Conservation (phyloP, 805 yeast genomes). For the Candida dajiaensis region DNA sequence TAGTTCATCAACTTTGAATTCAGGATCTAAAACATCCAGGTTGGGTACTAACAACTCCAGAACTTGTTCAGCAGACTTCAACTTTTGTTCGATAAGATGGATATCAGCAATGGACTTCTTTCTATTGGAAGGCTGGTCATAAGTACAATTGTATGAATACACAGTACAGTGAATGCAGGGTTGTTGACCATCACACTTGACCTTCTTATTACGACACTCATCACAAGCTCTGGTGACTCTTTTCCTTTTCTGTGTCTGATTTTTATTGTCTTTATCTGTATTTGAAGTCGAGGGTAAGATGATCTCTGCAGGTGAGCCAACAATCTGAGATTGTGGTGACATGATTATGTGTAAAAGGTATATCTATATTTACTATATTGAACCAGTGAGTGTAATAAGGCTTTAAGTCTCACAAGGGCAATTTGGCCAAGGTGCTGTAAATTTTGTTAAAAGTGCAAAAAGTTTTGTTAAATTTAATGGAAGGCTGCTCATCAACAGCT, state of each 20-base stretch:
- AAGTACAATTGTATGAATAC: slow-evolving; percentile 75
- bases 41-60: slow-evolving; percentile 33
- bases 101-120: slow-evolving; percentile 32
- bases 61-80: slow-evolving; percentile 30
- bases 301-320: slow-evolving; percentile 5
- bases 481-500: neutral
- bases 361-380: no score
- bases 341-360: neutral
- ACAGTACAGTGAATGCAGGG: slow-evolving; percentile 82
- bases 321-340: slow-evolving; percentile 3
- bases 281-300: slow-evolving; percentile 1
- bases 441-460: neutral
- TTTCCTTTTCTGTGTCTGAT: slow-evolving; percentile 39
- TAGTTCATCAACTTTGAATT: slow-evolving; percentile 25
- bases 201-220: slow-evolving; percentile 68
- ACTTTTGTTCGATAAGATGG: slow-evolving; percentile 28
- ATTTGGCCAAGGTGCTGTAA: neutral
- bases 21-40: slow-evolving; percentile 28
- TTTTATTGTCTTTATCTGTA: neutral
- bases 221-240: slow-evolving; percentile 75
- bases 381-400: no score
- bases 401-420: no score
- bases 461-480: neutral
- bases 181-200: slow-evolving; percentile 72
- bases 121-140: slow-evolving; percentile 52